phyloP scores from a whole-genome alignment of 2,329 filamentous ascomycete genomes.

The Fusarium guadeloupense region DNA sequence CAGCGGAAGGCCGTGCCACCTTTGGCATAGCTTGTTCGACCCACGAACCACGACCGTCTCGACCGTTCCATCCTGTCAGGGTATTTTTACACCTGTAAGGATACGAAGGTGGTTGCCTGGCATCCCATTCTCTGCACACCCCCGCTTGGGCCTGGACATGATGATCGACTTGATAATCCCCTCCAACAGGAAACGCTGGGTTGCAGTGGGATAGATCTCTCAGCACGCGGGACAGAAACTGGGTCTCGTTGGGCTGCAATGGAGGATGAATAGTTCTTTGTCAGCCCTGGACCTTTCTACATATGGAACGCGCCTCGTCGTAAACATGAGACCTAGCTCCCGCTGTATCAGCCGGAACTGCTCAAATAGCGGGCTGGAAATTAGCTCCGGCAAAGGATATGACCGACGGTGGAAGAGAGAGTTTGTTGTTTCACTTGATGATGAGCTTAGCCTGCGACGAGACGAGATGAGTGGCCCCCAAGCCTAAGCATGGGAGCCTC shows the following conservation, averaged over 20 bases:
- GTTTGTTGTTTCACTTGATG: constrained; percentile 8
- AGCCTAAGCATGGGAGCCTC: constrained; percentile 26
- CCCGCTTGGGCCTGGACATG: constrained; percentile 36
- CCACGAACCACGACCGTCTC: constrained; percentile 25
- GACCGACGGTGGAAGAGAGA: constrained; percentile 5
- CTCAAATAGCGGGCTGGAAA: neutral
- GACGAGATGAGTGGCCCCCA: constrained; percentile 17
- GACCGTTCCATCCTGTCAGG: constrained; percentile 29
- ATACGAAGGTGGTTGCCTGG: constrained; percentile 16
- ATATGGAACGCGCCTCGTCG: neutral
- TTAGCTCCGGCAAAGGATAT: constrained; percentile 16
- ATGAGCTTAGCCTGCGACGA: neutral
- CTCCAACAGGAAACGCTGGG: constrained; percentile 32
- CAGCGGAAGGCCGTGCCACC: constrained; percentile 21
- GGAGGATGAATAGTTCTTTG: constrained; percentile 18
- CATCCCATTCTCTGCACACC: neutral
- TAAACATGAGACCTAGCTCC: neutral
- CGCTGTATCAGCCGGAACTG: neutral
- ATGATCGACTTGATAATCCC: constrained; percentile 33
- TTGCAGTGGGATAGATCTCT: constrained; percentile 16
- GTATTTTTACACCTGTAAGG: neutral
- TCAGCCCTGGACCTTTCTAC: constrained; percentile 8
- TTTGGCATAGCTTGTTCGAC: constrained; percentile 35
- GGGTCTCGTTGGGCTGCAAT: constrained; percentile 18
- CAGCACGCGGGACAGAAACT: constrained; percentile 9